phyloP scores from a whole-genome alignment of 1,284 basidiomycete species.

The Ustilago nuda region DNA sequence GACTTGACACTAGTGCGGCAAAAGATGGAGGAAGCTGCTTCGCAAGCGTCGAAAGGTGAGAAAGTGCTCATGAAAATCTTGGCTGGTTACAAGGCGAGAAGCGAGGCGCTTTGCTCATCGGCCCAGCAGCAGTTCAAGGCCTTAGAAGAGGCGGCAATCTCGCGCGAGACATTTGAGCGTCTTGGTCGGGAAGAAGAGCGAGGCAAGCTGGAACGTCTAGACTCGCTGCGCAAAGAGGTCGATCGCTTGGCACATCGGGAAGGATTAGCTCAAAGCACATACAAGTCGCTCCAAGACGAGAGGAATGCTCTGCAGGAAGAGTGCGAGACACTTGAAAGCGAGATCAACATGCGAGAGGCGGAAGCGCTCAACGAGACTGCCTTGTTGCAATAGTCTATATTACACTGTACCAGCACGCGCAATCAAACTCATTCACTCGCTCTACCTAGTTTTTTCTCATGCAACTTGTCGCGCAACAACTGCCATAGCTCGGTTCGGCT shows the following conservation, averaged over 20 bases:
- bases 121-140: constrained; percentile 38
- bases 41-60: constrained; percentile 85
- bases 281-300: constrained; percentile 50
- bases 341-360: constrained; percentile 66
- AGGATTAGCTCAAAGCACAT: constrained; percentile 54
- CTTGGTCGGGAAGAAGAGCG: constrained; percentile 56
- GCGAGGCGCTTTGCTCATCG: constrained; percentile 76
- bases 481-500: neutral
- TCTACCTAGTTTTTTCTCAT: neutral
- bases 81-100: constrained; percentile 88
- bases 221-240: constrained; percentile 58
- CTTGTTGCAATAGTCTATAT: constrained; percentile 11
- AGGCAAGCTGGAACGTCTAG: constrained; percentile 55
- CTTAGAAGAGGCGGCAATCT: constrained; percentile 47
- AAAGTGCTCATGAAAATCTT: constrained; percentile 89
- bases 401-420: neutral
- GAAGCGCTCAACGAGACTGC: constrained; percentile 50
- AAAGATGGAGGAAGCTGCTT: constrained; percentile 84
- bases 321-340: constrained; percentile 58
- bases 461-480: neutral
- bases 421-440: neutral
- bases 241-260: constrained; percentile 51
- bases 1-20: constrained; percentile 77
- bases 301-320: constrained; percentile 48
- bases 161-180: constrained; percentile 54